A percentile compares a stretch with the other conserved stretches of the same genome.
Evolutionary conservation across 768 basidiomycete genomes (phyloP).

Genomic region (Xerocomus potaroensis): DNA sequence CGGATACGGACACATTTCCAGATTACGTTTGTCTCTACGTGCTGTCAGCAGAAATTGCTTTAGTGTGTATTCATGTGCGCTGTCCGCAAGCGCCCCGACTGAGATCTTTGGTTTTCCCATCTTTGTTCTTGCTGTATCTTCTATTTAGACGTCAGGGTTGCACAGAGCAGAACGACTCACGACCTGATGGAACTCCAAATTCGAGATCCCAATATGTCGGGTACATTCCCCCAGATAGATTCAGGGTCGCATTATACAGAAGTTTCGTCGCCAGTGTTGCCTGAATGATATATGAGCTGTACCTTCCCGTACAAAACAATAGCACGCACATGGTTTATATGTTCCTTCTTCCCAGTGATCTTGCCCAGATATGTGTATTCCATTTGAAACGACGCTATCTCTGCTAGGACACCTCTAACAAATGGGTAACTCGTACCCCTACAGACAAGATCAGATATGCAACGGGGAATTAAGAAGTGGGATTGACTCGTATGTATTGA

Average conservation of each 20-base stretch:
- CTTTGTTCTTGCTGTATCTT: no score
- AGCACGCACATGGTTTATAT: conserved; percentile 52
- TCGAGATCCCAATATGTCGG: conserved; percentile 54
- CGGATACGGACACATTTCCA: conserved; percentile 59
- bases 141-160: background rate
- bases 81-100: conserved; percentile 64
- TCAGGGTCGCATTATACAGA: conserved; percentile 44
- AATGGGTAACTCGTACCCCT: background rate
- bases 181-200: conserved; percentile 39
- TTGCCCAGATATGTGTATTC: conserved; percentile 85
- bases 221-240: conserved; percentile 54
- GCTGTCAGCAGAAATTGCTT: conserved; percentile 68
- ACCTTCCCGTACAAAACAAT: background rate
- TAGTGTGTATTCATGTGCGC: conserved; percentile 72
- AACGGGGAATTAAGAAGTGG: no score
- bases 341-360: conserved; percentile 64
- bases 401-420: conserved; percentile 50
- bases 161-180: conserved; percentile 35
- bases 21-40: conserved; percentile 52
- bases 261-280: conserved; percentile 45
- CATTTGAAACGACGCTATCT: conserved; percentile 75
- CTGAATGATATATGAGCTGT: conserved; percentile 33
- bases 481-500: conserved; percentile 60
- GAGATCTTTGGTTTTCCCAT: conserved; percentile 40
- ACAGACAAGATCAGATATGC: no score